Base-by-base conservation (phyloP, 106 monocot genomes). In the Acorus gramineus region DNA sequence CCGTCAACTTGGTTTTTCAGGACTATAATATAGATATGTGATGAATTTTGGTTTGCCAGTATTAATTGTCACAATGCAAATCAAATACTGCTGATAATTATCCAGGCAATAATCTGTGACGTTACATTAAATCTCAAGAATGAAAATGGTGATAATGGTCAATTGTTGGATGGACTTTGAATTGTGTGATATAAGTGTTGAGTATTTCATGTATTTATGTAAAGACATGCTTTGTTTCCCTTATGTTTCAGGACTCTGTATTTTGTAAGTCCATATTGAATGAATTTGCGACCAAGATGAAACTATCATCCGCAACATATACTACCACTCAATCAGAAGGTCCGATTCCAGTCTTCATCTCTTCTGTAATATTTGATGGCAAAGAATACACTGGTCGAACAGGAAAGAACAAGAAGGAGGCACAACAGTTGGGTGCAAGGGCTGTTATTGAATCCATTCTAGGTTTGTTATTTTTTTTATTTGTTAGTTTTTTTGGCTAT, bases 221-320 rank as follows among this genome's bases (percentile, higher is more conserved):
- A 28, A 28, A 28, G 28, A 28, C 28, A 28, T 28, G 28, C 28
- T 28, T 46, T 62, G 51, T 12, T 50, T 62, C 11, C 44, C 2
- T 4, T 42, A 49, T 3, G 8, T 50, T 63, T 3, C 69, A 92
- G 91, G 81, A 76, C 60, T 14, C 59, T 11, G 57, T 59, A 14
- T 74, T 92, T 50, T 87, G 84, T 66, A 87, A 84, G 42, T 71
- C 70, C 11, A 87, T 92, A 50, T 76, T 92, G 11, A 44, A 87
- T 65, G 92, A 92, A 50, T 87, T 67, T 73, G 72, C 77, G 61
- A 69, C 50, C 4, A 92, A 75, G 72, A 59, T 58, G 68, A 73
- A 68, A 43, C 8, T 73, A 49, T 28, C 53, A 6, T 28, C 10
- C 42, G 87, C 92, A 2, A 46, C 14, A 5, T 84, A 92, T 47